phyloP scores from a whole-genome alignment of 306 rosid genomes.

The Quercus dentata region DNA sequence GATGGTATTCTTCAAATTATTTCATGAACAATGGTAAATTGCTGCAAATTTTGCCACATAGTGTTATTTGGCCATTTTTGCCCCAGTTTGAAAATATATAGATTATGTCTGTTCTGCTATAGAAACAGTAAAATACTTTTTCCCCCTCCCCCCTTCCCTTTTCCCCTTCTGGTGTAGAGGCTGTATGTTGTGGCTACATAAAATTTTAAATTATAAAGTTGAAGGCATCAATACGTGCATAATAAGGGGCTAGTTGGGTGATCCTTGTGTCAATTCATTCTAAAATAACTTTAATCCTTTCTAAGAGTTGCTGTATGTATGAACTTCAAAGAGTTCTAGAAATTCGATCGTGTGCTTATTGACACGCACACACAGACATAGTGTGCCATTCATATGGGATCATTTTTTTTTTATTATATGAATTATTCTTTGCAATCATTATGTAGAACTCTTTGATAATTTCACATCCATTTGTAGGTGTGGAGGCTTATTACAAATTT shows the following conservation, averaged over 20 bases:
- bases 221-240: not conserved
- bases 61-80: no score
- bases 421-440: not conserved
- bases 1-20: no score
- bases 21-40: no score
- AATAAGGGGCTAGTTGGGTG: not conserved
- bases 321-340: not conserved
- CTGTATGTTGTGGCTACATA: not conserved
- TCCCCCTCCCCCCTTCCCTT: no score
- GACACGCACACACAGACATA: no score
- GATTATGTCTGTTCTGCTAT: no score
- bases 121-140: no score
- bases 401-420: not conserved
- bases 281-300: no score
- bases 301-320: not conserved
- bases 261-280: not conserved
- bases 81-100: no score
- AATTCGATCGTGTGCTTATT: not conserved
- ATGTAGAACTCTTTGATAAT: conserved; percentile 9
- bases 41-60: no score
- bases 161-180: no score
- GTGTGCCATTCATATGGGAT: not conserved
- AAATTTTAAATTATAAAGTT: not conserved
- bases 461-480: conserved; percentile 50
- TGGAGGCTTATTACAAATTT: conserved; percentile 92